Base-by-base conservation (phyloP, 345 rosid genomes). In the Salix purpurea region DNA sequence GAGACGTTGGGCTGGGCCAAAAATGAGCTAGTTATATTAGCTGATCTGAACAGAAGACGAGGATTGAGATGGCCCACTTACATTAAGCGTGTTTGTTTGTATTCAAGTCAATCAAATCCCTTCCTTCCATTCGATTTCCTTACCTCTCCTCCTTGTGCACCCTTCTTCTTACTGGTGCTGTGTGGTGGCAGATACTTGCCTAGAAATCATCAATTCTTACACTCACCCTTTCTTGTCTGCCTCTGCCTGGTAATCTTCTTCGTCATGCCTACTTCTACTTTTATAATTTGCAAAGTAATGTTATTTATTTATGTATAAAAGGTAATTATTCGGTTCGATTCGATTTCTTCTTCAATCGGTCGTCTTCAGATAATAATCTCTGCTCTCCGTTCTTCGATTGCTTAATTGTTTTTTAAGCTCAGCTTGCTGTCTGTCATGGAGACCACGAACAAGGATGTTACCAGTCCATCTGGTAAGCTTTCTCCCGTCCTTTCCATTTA, bases 51-150 rank as follows among this genome's bases (percentile, higher is more conserved):
- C 2, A 42, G 30, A 42, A 42, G 72, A 69, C 6, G 60, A 26
- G 72, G 72, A 69, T 69, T 69, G 58, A 23, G 72, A 24, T 69
- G 72, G 72, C 72, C 72, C 60, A 69, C 72, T 42, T 42, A 42
- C 46, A 11, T 1, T 21, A 24, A 21, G 13, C 65, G 24, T 60
- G 65, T 60, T 46, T 46, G 65, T 60, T 60, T 46, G 65, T 60
- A 60, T 14, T 14, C 16, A 32, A 6, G n/a, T 18, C 70, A 67
- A 2, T 34, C 13, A 7, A 19, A 32, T 67, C 70, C 70, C 16
- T 15, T 7, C 12, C 46, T 18, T 16, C 32, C 44, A 7, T 7
- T 11, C 18, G 46, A 18, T 32, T 28, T 6, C 18, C 21, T 6
- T 6, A 24, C 60, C 36, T 26, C 6, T 16, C 7, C 5, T 14